phyloP scores from a whole-genome alignment of 2,329 filamentous ascomycete genomes.

The Exserohilum turcica region DNA sequence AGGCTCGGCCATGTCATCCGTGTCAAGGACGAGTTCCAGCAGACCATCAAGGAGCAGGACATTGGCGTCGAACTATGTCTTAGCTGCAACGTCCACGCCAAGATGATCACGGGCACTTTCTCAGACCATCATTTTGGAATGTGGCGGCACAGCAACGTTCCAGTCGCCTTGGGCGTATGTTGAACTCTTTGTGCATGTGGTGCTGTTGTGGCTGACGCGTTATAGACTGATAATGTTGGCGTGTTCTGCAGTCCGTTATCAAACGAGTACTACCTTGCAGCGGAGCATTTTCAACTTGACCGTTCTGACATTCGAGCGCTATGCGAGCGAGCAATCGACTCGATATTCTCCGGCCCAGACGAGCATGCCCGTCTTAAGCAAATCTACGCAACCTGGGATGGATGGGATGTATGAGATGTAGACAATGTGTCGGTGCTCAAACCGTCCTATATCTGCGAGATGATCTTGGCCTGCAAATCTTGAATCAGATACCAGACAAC shows the following conservation, averaged over 20 bases:
- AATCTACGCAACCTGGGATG: conserved; percentile 32
- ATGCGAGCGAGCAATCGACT: conserved; percentile 64
- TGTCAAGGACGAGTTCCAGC: conserved; percentile 65
- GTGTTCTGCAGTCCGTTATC: conserved; percentile 78
- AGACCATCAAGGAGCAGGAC: conserved; percentile 58
- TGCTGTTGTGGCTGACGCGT: conserved; percentile 15
- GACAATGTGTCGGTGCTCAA: not conserved
- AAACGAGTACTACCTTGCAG: conserved; percentile 76
- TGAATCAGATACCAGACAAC: too few species aligned
- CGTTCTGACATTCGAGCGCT: conserved; percentile 58
- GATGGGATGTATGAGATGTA: conserved; percentile 12
- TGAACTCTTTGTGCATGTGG: not conserved
- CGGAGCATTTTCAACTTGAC: conserved; percentile 68
- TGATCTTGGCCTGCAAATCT: too few species aligned
- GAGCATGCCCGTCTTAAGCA: conserved; percentile 62
- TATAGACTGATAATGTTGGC: conserved; percentile 80
- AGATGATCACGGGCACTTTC: conserved; percentile 69
- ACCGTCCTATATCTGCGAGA: not conserved
- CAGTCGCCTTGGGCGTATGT: conserved; percentile 71
- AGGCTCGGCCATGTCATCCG: conserved; percentile 81
- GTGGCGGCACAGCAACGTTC: conserved; percentile 64
- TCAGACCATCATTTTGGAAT: conserved; percentile 76
- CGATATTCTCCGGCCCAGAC: conserved; percentile 68
- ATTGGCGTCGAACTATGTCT: conserved; percentile 77
- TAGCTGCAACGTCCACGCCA: conserved; percentile 79